Conservation (phyloP, 306 rosid species). For the Abrus precatorius region DNA sequence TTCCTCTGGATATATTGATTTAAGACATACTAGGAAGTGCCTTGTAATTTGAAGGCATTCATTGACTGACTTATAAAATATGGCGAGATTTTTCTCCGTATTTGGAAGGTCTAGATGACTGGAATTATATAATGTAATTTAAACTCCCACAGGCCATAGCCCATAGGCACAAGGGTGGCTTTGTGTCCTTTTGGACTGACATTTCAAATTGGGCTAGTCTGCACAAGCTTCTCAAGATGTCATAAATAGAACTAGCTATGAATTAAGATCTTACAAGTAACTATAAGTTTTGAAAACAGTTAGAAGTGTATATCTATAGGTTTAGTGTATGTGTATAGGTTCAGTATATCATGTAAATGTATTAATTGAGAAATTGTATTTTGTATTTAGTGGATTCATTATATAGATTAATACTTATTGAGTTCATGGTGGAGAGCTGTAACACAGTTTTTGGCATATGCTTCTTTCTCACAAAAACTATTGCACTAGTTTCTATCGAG, state of each 20-base stretch:
- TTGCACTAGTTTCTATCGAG: not conserved
- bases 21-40: slow-evolving; percentile 1
- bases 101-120: slow-evolving; percentile 30
- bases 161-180: not conserved
- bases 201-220: slow-evolving; percentile 12
- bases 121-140: slow-evolving; percentile 28
- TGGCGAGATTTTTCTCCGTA: slow-evolving; percentile 22
- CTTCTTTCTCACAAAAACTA: slow-evolving; percentile 16
- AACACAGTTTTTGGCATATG: slow-evolving; percentile 10
- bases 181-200: slow-evolving; percentile 1
- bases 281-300: not conserved
- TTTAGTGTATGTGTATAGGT: not conserved
- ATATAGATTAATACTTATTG: not conserved
- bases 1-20: slow-evolving; percentile 14
- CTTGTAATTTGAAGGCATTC: slow-evolving; percentile 29
- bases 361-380: slow-evolving; percentile 1
- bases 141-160: not conserved
- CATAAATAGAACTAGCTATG: slow-evolving; percentile 2
- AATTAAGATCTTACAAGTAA: not conserved
- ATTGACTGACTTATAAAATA: not conserved
- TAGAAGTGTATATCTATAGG: not conserved
- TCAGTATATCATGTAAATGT: slow-evolving; percentile 17
- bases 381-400: slow-evolving; percentile 19
- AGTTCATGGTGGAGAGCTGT: slow-evolving; percentile 1
- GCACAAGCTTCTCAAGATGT: slow-evolving; percentile 16